phyloP scores from a whole-genome alignment of 2,329 filamentous ascomycete genomes.

The Myotisia sp. region DNA sequence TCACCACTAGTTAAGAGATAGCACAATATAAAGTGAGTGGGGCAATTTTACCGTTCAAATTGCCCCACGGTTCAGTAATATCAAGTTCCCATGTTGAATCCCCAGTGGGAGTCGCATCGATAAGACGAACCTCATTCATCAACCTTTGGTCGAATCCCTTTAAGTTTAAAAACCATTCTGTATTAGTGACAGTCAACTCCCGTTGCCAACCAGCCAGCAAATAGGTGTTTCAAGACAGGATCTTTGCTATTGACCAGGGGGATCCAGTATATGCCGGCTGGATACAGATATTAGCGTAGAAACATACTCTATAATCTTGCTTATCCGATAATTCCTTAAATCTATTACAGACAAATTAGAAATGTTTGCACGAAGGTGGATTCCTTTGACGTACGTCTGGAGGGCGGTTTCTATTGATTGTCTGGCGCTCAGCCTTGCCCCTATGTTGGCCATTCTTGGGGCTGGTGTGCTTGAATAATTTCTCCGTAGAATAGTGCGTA shows the following conservation, averaged over 20 bases:
- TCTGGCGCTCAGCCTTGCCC: slow-evolving; percentile 7
- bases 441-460: slow-evolving; percentile 9
- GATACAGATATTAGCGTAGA: neutral
- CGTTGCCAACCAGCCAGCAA: neutral
- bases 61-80: slow-evolving; percentile 15
- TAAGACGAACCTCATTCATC: slow-evolving; percentile 15
- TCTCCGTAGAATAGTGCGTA: no score
- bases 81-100: slow-evolving; percentile 15
- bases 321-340: slow-evolving; percentile 9
- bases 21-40: no score
- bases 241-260: no score
- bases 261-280: no score
- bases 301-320: slow-evolving; percentile 11
- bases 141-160: slow-evolving; percentile 17
- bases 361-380: neutral
- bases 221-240: neutral
- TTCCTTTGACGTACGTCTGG: slow-evolving; percentile 7
- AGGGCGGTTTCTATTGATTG: slow-evolving; percentile 9
- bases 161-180: neutral
- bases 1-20: no score
- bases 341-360: slow-evolving; percentile 4
- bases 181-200: neutral
- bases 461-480: no score
- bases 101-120: slow-evolving; percentile 15
- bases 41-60: slow-evolving; percentile 14